phyloP scores from a whole-genome alignment of 768 basidiomycete species.

The Suillus luteus region DNA sequence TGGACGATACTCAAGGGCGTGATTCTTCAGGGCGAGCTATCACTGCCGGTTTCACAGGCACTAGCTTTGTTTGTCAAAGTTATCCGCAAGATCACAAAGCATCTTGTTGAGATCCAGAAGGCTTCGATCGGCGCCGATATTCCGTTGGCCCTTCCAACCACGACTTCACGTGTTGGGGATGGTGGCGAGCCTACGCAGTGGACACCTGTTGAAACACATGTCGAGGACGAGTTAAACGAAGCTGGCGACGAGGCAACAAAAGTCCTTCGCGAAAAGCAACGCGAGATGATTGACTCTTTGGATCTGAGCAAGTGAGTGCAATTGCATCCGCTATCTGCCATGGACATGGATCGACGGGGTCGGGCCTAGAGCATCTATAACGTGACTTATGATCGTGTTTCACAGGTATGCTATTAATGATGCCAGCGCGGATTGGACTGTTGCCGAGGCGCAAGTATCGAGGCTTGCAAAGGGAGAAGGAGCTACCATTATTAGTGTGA shows the following conservation, averaged over 20 bases:
- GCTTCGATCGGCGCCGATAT: constrained; percentile 69
- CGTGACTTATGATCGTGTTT: constrained; percentile 14
- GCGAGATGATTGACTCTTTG: constrained; percentile 84
- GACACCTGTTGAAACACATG: constrained; percentile 45
- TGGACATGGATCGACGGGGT: constrained; percentile 14
- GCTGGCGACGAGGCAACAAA: constrained; percentile 70
- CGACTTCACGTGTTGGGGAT: constrained; percentile 14
- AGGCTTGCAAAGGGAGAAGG: constrained; percentile 48
- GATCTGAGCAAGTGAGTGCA: constrained; percentile 82
- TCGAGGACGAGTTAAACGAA: constrained; percentile 73
- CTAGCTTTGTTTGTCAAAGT: constrained; percentile 92
- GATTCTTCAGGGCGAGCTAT: constrained; percentile 64
- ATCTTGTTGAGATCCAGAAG: constrained; percentile 77
- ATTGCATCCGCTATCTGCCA: neutral
- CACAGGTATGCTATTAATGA: constrained; percentile 77
- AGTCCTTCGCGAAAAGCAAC: constrained; percentile 65
- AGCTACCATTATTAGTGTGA: constrained; percentile 79
- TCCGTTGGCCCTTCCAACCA: constrained; percentile 40
- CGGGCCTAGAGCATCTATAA: constrained; percentile 17
- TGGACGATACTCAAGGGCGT: neutral
- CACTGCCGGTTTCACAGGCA: constrained; percentile 81
- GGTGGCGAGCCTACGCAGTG: constrained; percentile 28
- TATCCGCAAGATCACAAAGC: constrained; percentile 79
- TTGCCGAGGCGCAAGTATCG: constrained; percentile 72
- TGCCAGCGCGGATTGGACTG: constrained; percentile 67